Percentiles rank a stretch among this genome's conserved stretches.
Conservation (phyloP, 345 rosid genomes). For the Lepidium didymum region DNA sequence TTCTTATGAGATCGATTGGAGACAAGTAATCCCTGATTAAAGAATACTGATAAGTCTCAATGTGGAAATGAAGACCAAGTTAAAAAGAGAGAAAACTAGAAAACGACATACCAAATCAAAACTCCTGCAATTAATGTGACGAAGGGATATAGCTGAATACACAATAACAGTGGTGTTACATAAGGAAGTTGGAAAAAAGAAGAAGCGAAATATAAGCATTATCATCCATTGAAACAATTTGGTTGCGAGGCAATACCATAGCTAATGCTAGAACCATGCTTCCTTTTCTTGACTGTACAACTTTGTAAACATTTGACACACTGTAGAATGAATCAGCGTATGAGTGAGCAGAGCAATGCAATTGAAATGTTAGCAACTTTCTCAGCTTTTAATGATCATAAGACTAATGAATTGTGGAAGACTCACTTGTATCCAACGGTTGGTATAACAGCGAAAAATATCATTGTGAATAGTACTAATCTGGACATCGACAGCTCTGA, state of each 20-base stretch:
- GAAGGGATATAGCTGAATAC: conserved; percentile 75
- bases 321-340: conserved; percentile 36
- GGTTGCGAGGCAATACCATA: conserved; percentile 50
- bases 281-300: conserved; percentile 77
- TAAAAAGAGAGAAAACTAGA: not conserved
- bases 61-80: not conserved
- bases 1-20: conserved; percentile 64
- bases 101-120: conserved; percentile 53
- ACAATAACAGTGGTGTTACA: conserved; percentile 14
- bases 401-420: not conserved
- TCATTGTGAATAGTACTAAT: conserved; percentile 56
- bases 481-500: conserved; percentile 58
- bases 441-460: conserved; percentile 68
- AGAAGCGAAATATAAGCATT: not conserved
- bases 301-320: conserved; percentile 62
- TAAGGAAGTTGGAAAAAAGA: not conserved
- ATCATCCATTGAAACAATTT: not conserved
- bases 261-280: conserved; percentile 84
- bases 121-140: conserved; percentile 70
- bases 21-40: conserved; percentile 40
- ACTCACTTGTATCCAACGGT: conserved; percentile 81
- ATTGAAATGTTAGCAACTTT: not conserved
- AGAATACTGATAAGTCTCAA: not conserved
- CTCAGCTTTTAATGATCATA: not conserved
- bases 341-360: conserved; percentile 6